These are phyloP conservation scores for Lepidium africanum DNA, from an alignment of 345 rosid genomes.

Conservation along the genomic window DNA sequence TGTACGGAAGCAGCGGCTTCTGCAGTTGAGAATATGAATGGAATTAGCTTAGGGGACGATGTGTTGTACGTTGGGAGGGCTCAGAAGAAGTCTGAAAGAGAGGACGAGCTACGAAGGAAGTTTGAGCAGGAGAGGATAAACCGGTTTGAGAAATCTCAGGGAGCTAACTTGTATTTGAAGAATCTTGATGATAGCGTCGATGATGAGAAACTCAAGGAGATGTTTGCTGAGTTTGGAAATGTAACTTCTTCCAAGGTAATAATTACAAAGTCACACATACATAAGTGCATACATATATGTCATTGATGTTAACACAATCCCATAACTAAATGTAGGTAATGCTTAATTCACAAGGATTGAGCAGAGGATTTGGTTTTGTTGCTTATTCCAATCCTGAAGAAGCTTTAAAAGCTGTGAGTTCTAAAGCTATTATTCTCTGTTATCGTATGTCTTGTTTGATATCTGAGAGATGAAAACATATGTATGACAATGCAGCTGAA, in stretches of 20 bases:
- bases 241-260: constrained; percentile 59
- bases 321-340: constrained; percentile 33
- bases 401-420: constrained; percentile 56
- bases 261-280: not conserved
- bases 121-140: constrained; percentile 46
- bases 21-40: constrained; percentile 53
- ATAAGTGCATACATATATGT: not conserved
- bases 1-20: constrained; percentile 41
- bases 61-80: constrained; percentile 63
- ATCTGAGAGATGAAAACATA: not conserved
- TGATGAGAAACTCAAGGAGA: constrained; percentile 50
- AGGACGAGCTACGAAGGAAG: constrained; percentile 40
- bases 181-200: constrained; percentile 49
- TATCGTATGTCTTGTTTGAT: not conserved
- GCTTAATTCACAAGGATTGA: constrained; percentile 41
- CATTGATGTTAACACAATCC: not conserved
- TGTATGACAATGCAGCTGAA: constrained; percentile 33
- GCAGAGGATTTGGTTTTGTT: constrained; percentile 68
- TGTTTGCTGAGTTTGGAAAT: constrained; percentile 51
- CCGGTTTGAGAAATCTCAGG: constrained; percentile 44
- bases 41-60: constrained; percentile 38
- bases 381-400: constrained; percentile 58
- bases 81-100: constrained; percentile 54
- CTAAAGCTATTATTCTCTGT: not conserved
- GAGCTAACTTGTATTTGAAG: constrained; percentile 53